Evolutionary conservation across 169 alveolate species (phyloP), one percentile per base, ranked within the genome.

Genomic region (Theileria annulata): DNA sequence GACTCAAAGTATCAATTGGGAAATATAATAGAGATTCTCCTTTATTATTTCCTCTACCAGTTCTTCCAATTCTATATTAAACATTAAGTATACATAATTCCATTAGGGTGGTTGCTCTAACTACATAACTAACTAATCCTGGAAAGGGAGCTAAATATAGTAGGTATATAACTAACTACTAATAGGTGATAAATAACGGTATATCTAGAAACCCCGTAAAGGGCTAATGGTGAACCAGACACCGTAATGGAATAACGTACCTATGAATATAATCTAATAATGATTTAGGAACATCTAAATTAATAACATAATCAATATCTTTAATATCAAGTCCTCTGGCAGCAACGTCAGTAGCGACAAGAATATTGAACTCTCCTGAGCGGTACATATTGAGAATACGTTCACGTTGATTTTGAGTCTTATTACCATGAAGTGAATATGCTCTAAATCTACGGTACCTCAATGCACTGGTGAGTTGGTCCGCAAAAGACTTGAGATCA

Each of bases 261-360:
- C 99, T 74, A 78, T 92, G 96, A 37, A 92, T 90, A 69, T 95
- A 96, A 82, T 95, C 97, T 60, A 87, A 87, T 12, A 95, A 90
- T 27, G 95, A 88, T 68, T 87, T 90, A 5, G 99, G 99, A 66
- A 95, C 93, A 90, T 96, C 99, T 84, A 94, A 95, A 86, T 97
- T 97, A 2, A 97, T 88, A 13, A 97, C 99, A 67, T 89, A 91
- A 21, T 92, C 90, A 30, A 97, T 96, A 28, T 93, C 95, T 15
- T 93, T 96, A 35, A 97, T 94, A 88, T 97, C 99, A 27, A 97
- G 82, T 21, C 99, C 99, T 84, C 99, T 86, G 51, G 98, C 96
- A 3, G 98, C 98, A 12, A 97, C 96, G 86, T 97, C 98, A 0
- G 99, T 96, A 69, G 98, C 97, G 6, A 96, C 96, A 70, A 97